Percentiles rank a stretch among this genome's conserved stretches.
phyloP scores from a whole-genome alignment of 2,329 filamentous ascomycete species.

The Samsoniella hepiali region DNA sequence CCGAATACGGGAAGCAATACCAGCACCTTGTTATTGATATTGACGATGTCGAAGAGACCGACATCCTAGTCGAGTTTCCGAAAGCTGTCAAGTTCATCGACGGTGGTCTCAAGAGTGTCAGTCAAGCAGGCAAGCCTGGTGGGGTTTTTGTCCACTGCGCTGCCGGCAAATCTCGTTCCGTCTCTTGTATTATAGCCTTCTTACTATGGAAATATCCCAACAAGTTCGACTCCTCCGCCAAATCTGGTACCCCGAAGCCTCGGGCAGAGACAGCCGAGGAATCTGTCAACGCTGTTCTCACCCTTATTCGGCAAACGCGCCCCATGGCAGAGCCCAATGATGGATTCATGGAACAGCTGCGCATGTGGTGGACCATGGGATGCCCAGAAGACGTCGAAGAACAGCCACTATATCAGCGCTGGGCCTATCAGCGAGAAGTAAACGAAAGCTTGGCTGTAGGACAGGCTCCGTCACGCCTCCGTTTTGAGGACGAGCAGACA shows the following conservation, averaged over 20 bases:
- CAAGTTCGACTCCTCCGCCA: slow-evolving; percentile 44
- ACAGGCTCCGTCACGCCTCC: slow-evolving; percentile 76
- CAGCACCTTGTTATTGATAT: slow-evolving; percentile 77
- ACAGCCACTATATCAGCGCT: slow-evolving; percentile 76
- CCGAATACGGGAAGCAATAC: slow-evolving; percentile 55
- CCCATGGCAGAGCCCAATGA: slow-evolving; percentile 83
- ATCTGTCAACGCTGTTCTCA: slow-evolving; percentile 61
- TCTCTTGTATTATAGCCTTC: slow-evolving; percentile 79
- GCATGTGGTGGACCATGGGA: slow-evolving; percentile 83
- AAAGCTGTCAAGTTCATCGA: slow-evolving; percentile 80
- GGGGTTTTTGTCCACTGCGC: slow-evolving; percentile 69
- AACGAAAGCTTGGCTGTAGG: slow-evolving; percentile 63
- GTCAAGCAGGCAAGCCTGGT: slow-evolving; percentile 25
- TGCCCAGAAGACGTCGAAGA: slow-evolving; percentile 64
- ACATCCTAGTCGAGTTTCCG: slow-evolving; percentile 78
- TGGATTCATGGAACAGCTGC: slow-evolving; percentile 86
- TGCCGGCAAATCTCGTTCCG: slow-evolving; percentile 93
- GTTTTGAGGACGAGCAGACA: slow-evolving; percentile 73
- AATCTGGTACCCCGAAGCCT: slow-evolving; percentile 27
- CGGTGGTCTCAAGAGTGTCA: slow-evolving; percentile 53
- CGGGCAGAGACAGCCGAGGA: slow-evolving; percentile 37
- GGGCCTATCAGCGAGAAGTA: slow-evolving; percentile 54
- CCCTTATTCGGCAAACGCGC: slow-evolving; percentile 65
- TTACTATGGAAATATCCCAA: slow-evolving; percentile 66
- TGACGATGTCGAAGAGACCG: slow-evolving; percentile 86